Evolutionary conservation across 2,329 filamentous ascomycete genomes (phyloP).

Genomic region (Epicoccum nigrum): DNA sequence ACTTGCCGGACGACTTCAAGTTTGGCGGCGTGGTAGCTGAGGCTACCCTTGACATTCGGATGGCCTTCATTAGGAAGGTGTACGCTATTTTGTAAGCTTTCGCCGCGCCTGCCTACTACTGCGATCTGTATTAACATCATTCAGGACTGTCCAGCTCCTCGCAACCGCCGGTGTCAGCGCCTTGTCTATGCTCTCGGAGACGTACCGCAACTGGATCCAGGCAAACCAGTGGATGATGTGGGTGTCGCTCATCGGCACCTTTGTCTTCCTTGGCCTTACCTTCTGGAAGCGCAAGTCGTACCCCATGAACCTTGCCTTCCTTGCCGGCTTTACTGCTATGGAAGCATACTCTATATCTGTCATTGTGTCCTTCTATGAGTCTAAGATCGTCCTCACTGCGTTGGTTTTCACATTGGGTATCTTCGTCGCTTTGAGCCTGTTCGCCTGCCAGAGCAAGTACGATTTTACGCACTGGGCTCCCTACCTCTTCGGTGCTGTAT

Average conservation of each 20-base stretch:
- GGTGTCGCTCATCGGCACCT: constrained; percentile 66
- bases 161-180: constrained; percentile 80
- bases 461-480: constrained; percentile 98
- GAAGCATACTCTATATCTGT: constrained; percentile 95
- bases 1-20: constrained; percentile 97
- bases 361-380: constrained; percentile 88
- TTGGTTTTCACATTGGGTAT: constrained; percentile 79
- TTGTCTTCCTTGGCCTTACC: constrained; percentile 47
- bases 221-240: constrained; percentile 83
- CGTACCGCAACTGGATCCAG: constrained; percentile 89
- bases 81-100: constrained; percentile 81
- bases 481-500: constrained; percentile 88
- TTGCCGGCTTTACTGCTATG: constrained; percentile 84
- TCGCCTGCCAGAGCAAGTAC: constrained; percentile 97
- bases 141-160: constrained; percentile 83
- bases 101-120: no score
- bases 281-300: constrained; percentile 66
- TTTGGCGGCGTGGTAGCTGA: constrained; percentile 94
- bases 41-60: constrained; percentile 91
- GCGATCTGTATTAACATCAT: constrained; percentile 17
- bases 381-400: constrained; percentile 84
- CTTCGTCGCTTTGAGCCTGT: constrained; percentile 70
- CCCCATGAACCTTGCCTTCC: constrained; percentile 92
- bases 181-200: constrained; percentile 80
- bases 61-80: constrained; percentile 96